Base-by-base conservation (phyloP, 768 basidiomycete genomes). In the Cubamyces lactineus region DNA sequence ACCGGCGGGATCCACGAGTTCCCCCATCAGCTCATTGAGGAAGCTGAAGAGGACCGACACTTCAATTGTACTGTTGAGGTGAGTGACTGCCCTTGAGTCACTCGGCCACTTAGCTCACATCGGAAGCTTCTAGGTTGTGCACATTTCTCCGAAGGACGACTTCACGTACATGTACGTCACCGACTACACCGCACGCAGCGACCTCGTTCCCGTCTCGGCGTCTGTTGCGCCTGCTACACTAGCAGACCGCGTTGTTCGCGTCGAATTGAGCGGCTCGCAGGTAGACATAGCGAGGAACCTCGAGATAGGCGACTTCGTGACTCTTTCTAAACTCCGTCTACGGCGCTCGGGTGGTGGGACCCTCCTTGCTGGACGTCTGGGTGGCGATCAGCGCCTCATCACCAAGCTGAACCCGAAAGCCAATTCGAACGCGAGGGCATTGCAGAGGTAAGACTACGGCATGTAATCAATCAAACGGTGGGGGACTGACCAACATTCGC, bases 31-130 rank as follows among this genome's bases (percentile, higher is more conserved):
- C 72, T 82, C n/a, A 72, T 90, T 62, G 72, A 79, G 66, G 79
- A 86, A 53, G 81, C 76, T 5, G 68, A 70, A 39, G 77, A 76
- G 39, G 74, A 76, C 1, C 69, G 65, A 30, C 80, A 83, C 61
- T 80, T 87, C 62, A 79, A 80, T 49, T 87, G 85, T 63, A 77
- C 82, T 15, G 84, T 86, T 41, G 84, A 88, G 80, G 87, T 87
- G 69, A 28, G 57, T 13, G 9, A 11, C 34, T 34, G 34, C 9
- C 11, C 42, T n/a, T 6, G 16, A 9, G 12, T 16, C 42, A 43
- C 7, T 3, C 7, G 28, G 42, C 42, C 19, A 16, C 42, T 15
- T 16, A 21, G 15, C 16, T 19, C 57, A 15, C 48, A 30, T 53
- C 3, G n/a, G 16, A 3, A 30, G 48, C 26, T 34, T 54, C 15